Percentiles rank a stretch among this genome's conserved stretches.
Conservation (phyloP, 345 rosid genomes). For the Schrenkiella parvula region DNA sequence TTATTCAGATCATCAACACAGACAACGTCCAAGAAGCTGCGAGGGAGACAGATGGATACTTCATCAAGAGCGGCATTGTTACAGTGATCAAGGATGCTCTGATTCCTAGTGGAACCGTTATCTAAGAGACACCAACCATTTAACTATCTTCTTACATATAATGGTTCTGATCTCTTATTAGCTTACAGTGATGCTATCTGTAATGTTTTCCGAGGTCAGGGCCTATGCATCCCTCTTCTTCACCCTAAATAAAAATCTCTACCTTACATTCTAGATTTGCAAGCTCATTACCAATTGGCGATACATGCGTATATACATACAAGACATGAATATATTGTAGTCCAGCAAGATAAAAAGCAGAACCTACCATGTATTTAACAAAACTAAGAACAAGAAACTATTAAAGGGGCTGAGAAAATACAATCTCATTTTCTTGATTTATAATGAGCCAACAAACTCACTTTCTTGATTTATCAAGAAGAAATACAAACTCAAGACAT, state of each 20-base stretch:
- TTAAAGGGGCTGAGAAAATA: not conserved
- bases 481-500: too few species aligned
- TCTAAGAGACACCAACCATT: conserved; percentile 26
- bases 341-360: not conserved
- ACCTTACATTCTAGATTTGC: not conserved
- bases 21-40: conserved; percentile 95
- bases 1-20: conserved; percentile 65
- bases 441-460: too few species aligned
- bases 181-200: conserved; percentile 5
- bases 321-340: not conserved
- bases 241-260: conserved; percentile 11
- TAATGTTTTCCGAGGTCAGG: conserved; percentile 1
- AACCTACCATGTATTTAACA: not conserved
- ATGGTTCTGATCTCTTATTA: conserved; percentile 5
- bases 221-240: not conserved
- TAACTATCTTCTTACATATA: not conserved
- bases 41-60: conserved; percentile 91
- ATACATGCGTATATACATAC: not conserved
- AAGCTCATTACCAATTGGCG: not conserved
- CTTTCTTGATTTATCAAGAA: too few species aligned
- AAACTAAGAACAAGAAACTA: not conserved
- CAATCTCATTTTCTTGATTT: too few species aligned
- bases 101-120: conserved; percentile 84
- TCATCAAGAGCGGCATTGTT: conserved; percentile 95
- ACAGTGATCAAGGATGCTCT: conserved; percentile 92